A percentile compares a stretch with the other conserved stretches of the same genome.
Conservation (phyloP, 2,329 filamentous ascomycete species). For the Venturia carpophila region DNA sequence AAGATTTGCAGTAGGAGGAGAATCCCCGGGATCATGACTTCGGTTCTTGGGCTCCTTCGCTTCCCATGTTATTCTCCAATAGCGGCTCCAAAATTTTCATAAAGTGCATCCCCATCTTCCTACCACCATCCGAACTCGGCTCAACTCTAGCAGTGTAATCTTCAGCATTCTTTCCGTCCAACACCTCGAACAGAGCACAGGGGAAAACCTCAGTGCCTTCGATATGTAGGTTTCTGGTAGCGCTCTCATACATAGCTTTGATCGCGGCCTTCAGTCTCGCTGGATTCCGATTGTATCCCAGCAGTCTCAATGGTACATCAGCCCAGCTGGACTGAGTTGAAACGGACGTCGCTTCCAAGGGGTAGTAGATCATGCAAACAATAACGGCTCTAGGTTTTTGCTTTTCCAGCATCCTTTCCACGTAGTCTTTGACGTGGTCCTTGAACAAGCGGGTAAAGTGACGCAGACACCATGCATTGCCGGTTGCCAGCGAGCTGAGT, state of each 20-base stretch:
- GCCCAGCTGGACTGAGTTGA: conserved; percentile 28
- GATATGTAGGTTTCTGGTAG: conserved; percentile 26
- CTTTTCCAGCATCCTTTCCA: conserved; percentile 24
- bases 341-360: conserved; percentile 26
- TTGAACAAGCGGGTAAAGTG: conserved; percentile 31
- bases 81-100: conserved; percentile 19
- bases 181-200: conserved; percentile 28
- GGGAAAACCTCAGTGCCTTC: conserved; percentile 28
- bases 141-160: conserved; percentile 33
- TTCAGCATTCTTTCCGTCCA: conserved; percentile 27
- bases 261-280: conserved; percentile 30
- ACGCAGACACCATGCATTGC: conserved; percentile 25
- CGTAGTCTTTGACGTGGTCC: conserved; percentile 26
- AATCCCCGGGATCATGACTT: too few species aligned
- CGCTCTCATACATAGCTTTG: conserved; percentile 27
- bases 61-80: background rate
- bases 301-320: conserved; percentile 25
- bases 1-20: too few species aligned
- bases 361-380: conserved; percentile 35
- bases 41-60: background rate
- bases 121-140: conserved; percentile 29
- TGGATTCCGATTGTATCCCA: conserved; percentile 29
- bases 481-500: conserved; percentile 24
- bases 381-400: conserved; percentile 30
- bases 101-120: conserved; percentile 28